Evolutionary conservation across 139 green algal genomes (phyloP).

Genomic region (Tetradesmus lagerheimii): DNA sequence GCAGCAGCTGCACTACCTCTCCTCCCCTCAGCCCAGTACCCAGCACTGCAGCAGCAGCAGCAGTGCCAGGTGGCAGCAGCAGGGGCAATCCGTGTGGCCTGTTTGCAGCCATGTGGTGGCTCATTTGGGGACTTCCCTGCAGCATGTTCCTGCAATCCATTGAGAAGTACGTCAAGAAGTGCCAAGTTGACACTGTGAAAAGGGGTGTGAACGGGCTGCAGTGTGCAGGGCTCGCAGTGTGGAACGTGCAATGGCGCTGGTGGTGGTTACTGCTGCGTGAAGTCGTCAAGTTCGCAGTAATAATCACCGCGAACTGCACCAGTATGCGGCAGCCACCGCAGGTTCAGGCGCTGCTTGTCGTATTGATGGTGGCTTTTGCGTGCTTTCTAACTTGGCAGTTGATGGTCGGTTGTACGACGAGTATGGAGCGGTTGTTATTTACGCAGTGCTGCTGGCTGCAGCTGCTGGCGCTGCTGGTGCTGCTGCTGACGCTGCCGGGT

Average conservation of each 20-base stretch:
- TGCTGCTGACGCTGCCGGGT: not conserved
- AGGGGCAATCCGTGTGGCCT: not conserved
- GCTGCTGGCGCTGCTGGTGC: too few relatives aligned
- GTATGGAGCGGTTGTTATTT: not conserved
- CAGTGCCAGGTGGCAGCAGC: not conserved
- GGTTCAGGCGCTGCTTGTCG: not conserved
- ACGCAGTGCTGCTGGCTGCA: not conserved
- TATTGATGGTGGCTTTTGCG: not conserved
- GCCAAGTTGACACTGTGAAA: too few relatives aligned
- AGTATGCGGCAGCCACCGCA: not conserved
- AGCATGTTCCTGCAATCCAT: too few relatives aligned
- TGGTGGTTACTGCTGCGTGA: slow-evolving; percentile 15
- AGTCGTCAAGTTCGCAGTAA: not conserved
- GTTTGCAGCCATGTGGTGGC: not conserved
- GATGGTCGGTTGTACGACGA: not conserved
- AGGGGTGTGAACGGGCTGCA: not conserved
- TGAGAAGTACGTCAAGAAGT: too few relatives aligned
- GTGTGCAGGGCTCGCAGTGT: slow-evolving; percentile 16
- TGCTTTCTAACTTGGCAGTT: not conserved
- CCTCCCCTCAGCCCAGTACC: not conserved
- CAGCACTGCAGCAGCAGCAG: slow-evolving; percentile 1
- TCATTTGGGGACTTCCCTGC: not conserved
- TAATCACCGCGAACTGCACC: not conserved
- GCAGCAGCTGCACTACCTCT: slow-evolving; percentile 1
- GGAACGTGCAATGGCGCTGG: slow-evolving; percentile 31